These are phyloP conservation scores for Parathielavia hyrcaniae DNA, from an alignment of 495 filamentous ascomycete species.

Conservation along the genomic window DNA sequence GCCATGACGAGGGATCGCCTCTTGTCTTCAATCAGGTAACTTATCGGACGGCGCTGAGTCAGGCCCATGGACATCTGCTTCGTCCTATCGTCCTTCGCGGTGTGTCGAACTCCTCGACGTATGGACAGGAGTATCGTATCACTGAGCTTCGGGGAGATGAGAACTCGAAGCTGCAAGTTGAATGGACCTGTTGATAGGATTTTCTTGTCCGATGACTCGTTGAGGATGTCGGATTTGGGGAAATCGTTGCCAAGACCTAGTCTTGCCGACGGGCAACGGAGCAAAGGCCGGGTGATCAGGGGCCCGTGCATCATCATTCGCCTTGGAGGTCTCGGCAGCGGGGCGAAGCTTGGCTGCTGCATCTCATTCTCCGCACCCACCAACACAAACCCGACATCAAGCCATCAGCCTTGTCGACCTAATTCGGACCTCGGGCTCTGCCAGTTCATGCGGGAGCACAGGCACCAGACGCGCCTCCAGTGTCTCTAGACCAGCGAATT, in stretches of 20 bases:
- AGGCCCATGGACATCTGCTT: too few species aligned
- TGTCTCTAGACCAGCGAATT: neutral
- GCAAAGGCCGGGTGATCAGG: neutral
- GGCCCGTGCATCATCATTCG: neutral
- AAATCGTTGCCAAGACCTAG: neutral
- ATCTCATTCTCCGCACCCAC: conserved; percentile 6
- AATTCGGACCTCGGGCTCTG: neutral
- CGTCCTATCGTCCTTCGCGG: too few species aligned
- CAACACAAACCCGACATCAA: conserved; percentile 12
- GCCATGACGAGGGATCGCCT: too few species aligned
- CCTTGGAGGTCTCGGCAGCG: neutral
- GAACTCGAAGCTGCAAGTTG: neutral
- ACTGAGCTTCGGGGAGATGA: too few species aligned
- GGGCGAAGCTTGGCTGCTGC: conserved; percentile 1
- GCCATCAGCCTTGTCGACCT: conserved; percentile 17
- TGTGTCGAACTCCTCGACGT: too few species aligned
- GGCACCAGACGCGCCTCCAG: neutral
- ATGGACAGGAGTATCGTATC: too few species aligned
- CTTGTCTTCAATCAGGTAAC: too few species aligned
- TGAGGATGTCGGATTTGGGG: too few species aligned
- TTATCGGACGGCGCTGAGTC: too few species aligned
- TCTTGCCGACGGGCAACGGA: neutral
- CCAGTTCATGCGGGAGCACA: neutral
- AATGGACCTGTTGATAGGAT: too few species aligned
- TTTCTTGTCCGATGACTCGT: too few species aligned